A percentile compares a stretch with the other conserved stretches of the same genome.
Conservation (phyloP, 2,329 filamentous ascomycete genomes). For the Neoarthrinium moseri region DNA sequence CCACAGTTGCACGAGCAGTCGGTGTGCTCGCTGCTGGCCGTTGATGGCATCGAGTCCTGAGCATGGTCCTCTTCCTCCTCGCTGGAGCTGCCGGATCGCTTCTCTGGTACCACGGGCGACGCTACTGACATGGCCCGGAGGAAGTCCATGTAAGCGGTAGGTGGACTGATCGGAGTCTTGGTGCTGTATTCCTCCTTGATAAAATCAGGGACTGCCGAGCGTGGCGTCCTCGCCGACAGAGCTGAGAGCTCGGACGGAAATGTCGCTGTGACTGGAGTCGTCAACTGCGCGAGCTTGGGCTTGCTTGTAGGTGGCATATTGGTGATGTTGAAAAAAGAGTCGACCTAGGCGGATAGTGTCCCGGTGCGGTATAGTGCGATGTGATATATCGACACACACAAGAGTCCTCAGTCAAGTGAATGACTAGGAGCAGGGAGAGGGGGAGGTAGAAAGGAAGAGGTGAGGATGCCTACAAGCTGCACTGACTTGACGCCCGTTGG, state of each 20-base stretch:
- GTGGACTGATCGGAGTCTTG: constrained; percentile 89
- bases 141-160: constrained; percentile 88
- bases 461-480: constrained; percentile 31
- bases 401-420: constrained; percentile 41
- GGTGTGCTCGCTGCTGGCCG: constrained; percentile 54
- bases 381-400: constrained; percentile 11
- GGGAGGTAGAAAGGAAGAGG: constrained; percentile 17
- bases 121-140: constrained; percentile 78
- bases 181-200: constrained; percentile 64
- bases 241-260: constrained; percentile 63
- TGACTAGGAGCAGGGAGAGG: constrained; percentile 41
- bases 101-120: constrained; percentile 62
- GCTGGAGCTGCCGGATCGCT: constrained; percentile 48
- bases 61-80: constrained; percentile 46
- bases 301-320: constrained; percentile 50
- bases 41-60: constrained; percentile 49
- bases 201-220: constrained; percentile 55
- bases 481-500: constrained; percentile 37
- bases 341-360: no score
- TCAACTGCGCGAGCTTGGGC: constrained; percentile 61
- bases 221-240: constrained; percentile 66
- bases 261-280: constrained; percentile 60
- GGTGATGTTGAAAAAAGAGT: constrained; percentile 18
- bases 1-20: constrained; percentile 59
- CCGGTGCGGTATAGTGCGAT: constrained; percentile 11